A percentile compares a stretch with the other conserved stretches of the same genome.
These are phyloP conservation scores for Rhinocladiella similis DNA, from an alignment of 2,329 filamentous ascomycete species.

Conservation along the genomic window DNA sequence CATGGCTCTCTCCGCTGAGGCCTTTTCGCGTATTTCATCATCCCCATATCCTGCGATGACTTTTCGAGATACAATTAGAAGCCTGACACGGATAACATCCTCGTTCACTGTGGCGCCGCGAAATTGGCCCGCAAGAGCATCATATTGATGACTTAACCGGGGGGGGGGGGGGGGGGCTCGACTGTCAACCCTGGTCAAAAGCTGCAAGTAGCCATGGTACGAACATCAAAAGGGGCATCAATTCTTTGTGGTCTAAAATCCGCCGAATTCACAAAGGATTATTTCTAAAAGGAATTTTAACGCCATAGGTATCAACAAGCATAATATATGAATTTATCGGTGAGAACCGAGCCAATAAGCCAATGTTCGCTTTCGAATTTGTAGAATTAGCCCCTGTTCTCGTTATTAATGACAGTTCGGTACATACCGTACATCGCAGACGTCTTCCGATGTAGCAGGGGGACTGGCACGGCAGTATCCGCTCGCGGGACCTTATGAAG, in stretches of 20 bases:
- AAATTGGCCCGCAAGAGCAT: constrained; percentile 5
- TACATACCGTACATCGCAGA: background rate
- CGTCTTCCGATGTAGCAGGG: constrained; percentile 1
- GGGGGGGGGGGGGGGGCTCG: background rate
- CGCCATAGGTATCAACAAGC: constrained; percentile 5
- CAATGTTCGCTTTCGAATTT: constrained; percentile 2
- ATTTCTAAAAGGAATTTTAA: constrained; percentile 4
- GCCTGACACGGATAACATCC: constrained; percentile 3
- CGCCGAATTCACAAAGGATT: constrained; percentile 4
- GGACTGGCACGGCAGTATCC: constrained; percentile 2
- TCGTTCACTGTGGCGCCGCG: background rate
- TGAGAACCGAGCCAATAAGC: constrained; percentile 3
- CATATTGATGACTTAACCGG: constrained; percentile 1
- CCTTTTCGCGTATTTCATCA: constrained; percentile 8
- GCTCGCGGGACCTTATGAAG: constrained; percentile 5
- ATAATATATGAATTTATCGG: constrained; percentile 7
- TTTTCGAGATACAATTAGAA: constrained; percentile 5
- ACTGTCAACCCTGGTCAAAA: background rate
- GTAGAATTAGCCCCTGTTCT: background rate
- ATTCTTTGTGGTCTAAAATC: constrained; percentile 5
- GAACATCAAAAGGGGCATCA: constrained; percentile 5
- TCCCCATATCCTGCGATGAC: constrained; percentile 5
- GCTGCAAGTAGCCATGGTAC: background rate
- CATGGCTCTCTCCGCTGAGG: constrained; percentile 1
- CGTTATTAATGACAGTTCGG: constrained; percentile 2